Evolutionary conservation across 192 early-diverging fungal species (phyloP), one percentile per base, ranked within the genome.

Genomic region (Mortierella antarctica): DNA sequence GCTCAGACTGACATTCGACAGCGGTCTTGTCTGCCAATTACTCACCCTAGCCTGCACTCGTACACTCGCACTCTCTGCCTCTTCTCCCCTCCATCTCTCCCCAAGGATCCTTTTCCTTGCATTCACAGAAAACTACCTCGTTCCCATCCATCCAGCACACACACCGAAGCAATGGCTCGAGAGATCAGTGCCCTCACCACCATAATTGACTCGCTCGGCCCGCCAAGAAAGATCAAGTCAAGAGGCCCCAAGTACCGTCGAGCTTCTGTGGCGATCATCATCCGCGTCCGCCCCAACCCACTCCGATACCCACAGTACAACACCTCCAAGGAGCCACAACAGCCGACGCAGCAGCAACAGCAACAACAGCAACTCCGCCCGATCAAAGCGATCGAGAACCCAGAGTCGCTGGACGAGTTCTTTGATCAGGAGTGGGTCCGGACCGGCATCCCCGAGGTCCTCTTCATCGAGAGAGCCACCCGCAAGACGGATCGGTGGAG

Each of bases 401-500:
- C 77, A 4, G 70, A 80, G 39, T 71, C 69, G n/a, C 42, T 85
- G 0, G 80, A 82, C 13, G 78, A 85, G 39, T 85, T 85, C 76
- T 85, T 73, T 65, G 53, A 62, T 7, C 70, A 80, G 66, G 58
- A 71, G 7, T 85, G 84, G 84, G 80, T 85, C 53, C 53, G 47
- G 7, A 58, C 68, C 57, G 84, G 84, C 15, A 57, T 63, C 5
- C 84, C 84, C 20, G 84, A 85, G 68, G 76, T 85, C 52, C 71
- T 85, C 7, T 85, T 82, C 57, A 82, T 85, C 44, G 75, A 82
- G 52, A 49, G 84, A 21, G 80, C 80, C 4, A 82, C 81, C 65
- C 71, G 84, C 50, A 78, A 85, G 68, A 82, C 79, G 63, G 84
- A 85, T 79, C 79, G 84, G 44, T 85, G 84, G 84, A 74, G 70